Conservation (phyloP, 257 asterid genomes). For the Solanum pennellii region DNA sequence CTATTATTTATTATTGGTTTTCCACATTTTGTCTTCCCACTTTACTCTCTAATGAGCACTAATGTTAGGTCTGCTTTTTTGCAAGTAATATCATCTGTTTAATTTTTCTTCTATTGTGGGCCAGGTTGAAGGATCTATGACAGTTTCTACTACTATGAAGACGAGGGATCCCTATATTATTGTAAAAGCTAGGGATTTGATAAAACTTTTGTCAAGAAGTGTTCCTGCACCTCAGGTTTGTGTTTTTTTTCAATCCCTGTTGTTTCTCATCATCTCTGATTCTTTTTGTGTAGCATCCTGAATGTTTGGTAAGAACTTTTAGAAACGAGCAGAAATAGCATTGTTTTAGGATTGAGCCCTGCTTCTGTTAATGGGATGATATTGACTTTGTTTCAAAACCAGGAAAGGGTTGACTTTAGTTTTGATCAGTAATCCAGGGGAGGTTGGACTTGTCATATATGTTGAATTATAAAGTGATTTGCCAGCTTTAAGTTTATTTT, state of each 20-base stretch:
- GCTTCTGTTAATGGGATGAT: neutral
- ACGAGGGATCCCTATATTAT: constrained; percentile 82
- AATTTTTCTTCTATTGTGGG: neutral
- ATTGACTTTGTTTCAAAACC: neutral
- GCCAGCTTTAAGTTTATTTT: neutral
- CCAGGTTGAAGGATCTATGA: constrained; percentile 91
- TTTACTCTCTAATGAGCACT: neutral
- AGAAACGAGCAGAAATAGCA: neutral
- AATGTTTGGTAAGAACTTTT: neutral
- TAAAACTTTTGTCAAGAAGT: constrained; percentile 87
- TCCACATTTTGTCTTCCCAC: neutral
- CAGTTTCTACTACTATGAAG: constrained; percentile 78
- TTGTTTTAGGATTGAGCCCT: neutral
- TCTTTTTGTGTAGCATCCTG: neutral
- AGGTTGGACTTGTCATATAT: neutral
- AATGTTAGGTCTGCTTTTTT: neutral
- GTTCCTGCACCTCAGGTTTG: constrained; percentile 93
- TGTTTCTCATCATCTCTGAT: neutral
- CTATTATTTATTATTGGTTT: neutral
- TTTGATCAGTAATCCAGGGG: neutral
- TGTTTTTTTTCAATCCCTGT: neutral
- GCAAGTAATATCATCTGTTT: neutral
- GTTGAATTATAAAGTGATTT: neutral
- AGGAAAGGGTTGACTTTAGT: neutral
- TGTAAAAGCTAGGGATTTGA: constrained; percentile 82